Evolutionary conservation across 495 filamentous ascomycete species (phyloP).

Genomic region (Xylaria nigripes): DNA sequence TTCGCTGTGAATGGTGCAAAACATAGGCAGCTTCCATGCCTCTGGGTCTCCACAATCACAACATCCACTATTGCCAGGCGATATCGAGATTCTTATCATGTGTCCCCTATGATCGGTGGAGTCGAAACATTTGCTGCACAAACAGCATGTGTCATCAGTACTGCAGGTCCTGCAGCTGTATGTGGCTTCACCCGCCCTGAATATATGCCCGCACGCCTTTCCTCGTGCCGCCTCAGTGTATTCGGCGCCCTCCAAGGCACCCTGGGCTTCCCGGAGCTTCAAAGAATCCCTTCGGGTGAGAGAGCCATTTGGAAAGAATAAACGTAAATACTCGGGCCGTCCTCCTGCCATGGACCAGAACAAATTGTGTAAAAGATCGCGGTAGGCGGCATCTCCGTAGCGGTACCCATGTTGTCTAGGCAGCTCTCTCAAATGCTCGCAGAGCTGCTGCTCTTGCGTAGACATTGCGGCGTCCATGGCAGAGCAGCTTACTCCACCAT

Average conservation of each 20-base stretch:
- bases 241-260: slow-evolving; percentile 86
- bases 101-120: slow-evolving; percentile 92
- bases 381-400: slow-evolving; percentile 60
- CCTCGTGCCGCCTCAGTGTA: slow-evolving; percentile 89
- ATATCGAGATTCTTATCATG: slow-evolving; percentile 76
- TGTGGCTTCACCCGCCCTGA: slow-evolving; percentile 82
- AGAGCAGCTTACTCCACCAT: slow-evolving; percentile 3
- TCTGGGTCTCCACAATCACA: slow-evolving; percentile 96
- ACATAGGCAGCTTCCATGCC: slow-evolving; percentile 80
- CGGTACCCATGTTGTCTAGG: slow-evolving; percentile 59
- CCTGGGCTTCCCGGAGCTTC: slow-evolving; percentile 77
- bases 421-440: slow-evolving; percentile 63
- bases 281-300: slow-evolving; percentile 50
- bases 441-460: slow-evolving; percentile 72
- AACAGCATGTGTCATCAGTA: slow-evolving; percentile 74
- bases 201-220: slow-evolving; percentile 95
- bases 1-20: slow-evolving; percentile 87
- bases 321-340: slow-evolving; percentile 58
- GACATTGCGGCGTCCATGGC: slow-evolving; percentile 45
- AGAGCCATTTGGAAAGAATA: slow-evolving; percentile 71
- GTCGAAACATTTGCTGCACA: slow-evolving; percentile 89
- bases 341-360: slow-evolving; percentile 78
- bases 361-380: slow-evolving; percentile 64
- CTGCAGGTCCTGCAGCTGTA: slow-evolving; percentile 92
- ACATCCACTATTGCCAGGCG: slow-evolving; percentile 84